These are phyloP conservation scores for Penicillium sclerotiorum DNA, from an alignment of 2,329 filamentous ascomycete species.

Conservation along the genomic window DNA sequence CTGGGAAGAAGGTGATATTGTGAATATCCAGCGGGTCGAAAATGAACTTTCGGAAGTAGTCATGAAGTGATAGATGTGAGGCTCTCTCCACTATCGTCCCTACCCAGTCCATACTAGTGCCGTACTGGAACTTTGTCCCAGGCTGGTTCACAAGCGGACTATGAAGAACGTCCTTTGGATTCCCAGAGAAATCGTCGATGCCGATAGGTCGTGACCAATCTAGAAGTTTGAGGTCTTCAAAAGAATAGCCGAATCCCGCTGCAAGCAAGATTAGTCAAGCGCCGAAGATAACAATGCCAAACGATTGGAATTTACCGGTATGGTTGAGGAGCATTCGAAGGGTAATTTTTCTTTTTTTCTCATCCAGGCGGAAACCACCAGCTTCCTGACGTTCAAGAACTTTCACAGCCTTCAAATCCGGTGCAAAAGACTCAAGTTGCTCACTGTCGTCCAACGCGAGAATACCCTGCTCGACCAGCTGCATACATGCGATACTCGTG, in stretches of 20 bases:
- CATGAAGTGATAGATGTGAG: background rate
- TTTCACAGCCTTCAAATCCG: background rate
- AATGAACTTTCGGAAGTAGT: background rate
- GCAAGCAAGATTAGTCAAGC: background rate
- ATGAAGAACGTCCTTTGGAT: background rate
- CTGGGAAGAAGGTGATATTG: background rate
- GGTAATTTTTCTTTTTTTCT: background rate
- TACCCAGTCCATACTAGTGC: background rate
- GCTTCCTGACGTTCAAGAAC: background rate
- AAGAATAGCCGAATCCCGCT: background rate
- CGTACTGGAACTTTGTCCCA: background rate
- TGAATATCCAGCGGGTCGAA: background rate
- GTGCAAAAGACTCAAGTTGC: background rate
- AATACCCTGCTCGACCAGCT: slow-evolving; percentile 1
- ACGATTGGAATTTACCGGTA: background rate
- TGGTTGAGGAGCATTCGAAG: background rate
- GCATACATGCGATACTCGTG: slow-evolving; percentile 7
- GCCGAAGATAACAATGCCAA: background rate
- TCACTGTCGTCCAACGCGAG: background rate
- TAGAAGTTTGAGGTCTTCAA: background rate
- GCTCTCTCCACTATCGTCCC: background rate
- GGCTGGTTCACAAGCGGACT: background rate
- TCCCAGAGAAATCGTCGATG: background rate
- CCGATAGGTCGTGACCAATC: background rate
- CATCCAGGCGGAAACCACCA: background rate